These are phyloP conservation scores for Ophiosphaerella korrae DNA, from an alignment of 2,329 filamentous ascomycete species.

Conservation along the genomic window DNA sequence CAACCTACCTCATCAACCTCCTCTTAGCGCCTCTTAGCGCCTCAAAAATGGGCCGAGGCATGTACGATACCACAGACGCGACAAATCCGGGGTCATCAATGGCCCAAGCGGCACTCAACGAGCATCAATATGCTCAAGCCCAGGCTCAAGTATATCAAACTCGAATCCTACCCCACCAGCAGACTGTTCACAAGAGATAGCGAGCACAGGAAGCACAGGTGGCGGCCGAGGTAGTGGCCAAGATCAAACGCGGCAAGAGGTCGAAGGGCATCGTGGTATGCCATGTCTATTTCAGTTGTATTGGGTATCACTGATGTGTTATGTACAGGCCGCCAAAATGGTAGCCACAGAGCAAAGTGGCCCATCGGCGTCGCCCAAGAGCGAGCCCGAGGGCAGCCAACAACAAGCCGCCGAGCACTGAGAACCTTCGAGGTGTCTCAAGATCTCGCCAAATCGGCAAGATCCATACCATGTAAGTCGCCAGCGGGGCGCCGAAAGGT, in stretches of 20 bases:
- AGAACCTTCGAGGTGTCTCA: not conserved
- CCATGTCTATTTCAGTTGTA: not conserved
- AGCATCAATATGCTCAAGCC: not conserved
- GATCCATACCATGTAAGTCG: no score
- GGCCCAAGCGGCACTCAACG: slow-evolving; percentile 1
- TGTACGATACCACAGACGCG: slow-evolving; percentile 21
- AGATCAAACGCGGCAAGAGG: slow-evolving; percentile 14
- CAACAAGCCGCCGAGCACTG: not conserved
- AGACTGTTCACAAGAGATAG: not conserved
- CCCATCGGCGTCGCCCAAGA: not conserved
- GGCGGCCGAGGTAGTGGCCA: not conserved
- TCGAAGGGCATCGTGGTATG: slow-evolving; percentile 15
- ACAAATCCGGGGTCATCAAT: slow-evolving; percentile 2
- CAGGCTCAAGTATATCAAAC: slow-evolving; percentile 7
- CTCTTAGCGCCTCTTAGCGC: no score
- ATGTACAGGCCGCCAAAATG: slow-evolving; percentile 8
- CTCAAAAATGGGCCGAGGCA: slow-evolving; percentile 23
- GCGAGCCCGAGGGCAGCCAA: not conserved
- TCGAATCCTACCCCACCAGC: not conserved
- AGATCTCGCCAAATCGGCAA: no score
- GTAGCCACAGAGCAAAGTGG: slow-evolving; percentile 2
- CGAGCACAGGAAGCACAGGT: not conserved
- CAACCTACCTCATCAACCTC: no score
- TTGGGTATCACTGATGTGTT: slow-evolving; percentile 10
- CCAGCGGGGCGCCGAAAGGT: no score